Evolutionary conservation across 2,329 filamentous ascomycete species (phyloP).

Genomic region (Lomentospora prolificans): DNA sequence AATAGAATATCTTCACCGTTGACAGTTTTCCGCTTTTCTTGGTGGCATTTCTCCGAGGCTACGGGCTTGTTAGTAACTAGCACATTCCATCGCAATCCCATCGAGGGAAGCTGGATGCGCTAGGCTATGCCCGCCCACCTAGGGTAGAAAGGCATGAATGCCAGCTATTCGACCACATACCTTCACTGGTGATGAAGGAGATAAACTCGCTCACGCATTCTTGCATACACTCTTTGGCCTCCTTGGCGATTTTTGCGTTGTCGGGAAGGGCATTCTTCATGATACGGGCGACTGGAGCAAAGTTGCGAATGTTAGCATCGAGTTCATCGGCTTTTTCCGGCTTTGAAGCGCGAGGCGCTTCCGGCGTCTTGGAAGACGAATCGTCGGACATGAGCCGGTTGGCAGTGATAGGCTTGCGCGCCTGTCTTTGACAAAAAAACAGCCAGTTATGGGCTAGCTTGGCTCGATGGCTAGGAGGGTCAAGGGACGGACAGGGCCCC

Average conservation of each 20-base stretch:
- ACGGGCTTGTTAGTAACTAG: conserved; percentile 12
- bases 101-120: too few relatives aligned
- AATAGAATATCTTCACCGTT: conserved; percentile 98
- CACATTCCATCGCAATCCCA: too few relatives aligned
- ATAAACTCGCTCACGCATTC: conserved; percentile 99
- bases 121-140: too few relatives aligned
- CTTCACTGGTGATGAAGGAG: conserved; percentile 98
- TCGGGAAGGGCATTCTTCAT: conserved; percentile 98
- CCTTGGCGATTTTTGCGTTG: conserved; percentile 98
- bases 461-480: conserved; percentile 36
- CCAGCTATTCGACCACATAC: conserved; percentile 57
- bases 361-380: conserved; percentile 41
- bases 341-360: conserved; percentile 37
- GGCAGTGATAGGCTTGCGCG: conserved; percentile 18
- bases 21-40: conserved; percentile 98
- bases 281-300: conserved; percentile 92
- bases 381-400: conserved; percentile 50
- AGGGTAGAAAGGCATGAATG: too few relatives aligned
- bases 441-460: conserved; percentile 8
- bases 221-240: conserved; percentile 99
- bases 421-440: neutral
- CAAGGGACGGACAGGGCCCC: conserved; percentile 11
- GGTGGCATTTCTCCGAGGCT: conserved; percentile 99
- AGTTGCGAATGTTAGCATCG: conserved; percentile 91
- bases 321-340: conserved; percentile 43